Evolutionary conservation across 176 grass and related monocot species (phyloP).

Genomic region (Triticum turgidum): DNA sequence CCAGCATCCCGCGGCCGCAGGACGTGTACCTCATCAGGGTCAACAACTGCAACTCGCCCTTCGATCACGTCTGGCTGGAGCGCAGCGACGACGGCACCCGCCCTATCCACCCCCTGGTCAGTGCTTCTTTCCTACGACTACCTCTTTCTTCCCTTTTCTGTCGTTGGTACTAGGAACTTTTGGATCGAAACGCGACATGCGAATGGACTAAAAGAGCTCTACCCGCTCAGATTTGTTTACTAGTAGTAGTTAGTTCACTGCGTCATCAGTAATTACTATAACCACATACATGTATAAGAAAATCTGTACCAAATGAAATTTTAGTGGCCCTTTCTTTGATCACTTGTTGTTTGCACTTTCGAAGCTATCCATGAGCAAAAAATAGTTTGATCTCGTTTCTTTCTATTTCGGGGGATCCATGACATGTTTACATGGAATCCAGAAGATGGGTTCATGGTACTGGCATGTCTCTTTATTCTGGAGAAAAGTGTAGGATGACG

Average conservation of each 20-base stretch:
- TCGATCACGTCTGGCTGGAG: slow-evolving; percentile 91
- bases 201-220: not conserved
- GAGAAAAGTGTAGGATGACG: not conserved
- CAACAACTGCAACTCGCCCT: slow-evolving; percentile 75
- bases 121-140: not conserved
- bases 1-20: slow-evolving; percentile 77
- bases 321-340: not conserved
- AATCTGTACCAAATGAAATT: not conserved
- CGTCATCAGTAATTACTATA: not conserved
- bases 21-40: slow-evolving; percentile 71
- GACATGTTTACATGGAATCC: not conserved
- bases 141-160: not conserved
- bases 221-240: not conserved
- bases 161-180: not conserved
- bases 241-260: not conserved
- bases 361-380: not conserved
- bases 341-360: not conserved
- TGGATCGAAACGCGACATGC: not conserved
- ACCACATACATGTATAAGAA: not conserved
- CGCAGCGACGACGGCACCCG: slow-evolving; percentile 56
- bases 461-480: not conserved
- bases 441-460: not conserved
- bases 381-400: not conserved
- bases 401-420: not conserved
- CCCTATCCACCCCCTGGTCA: slow-evolving; percentile 79